phyloP scores from a whole-genome alignment of 2,329 filamentous ascomycete genomes.

The Arachnopeziza araneosa region DNA sequence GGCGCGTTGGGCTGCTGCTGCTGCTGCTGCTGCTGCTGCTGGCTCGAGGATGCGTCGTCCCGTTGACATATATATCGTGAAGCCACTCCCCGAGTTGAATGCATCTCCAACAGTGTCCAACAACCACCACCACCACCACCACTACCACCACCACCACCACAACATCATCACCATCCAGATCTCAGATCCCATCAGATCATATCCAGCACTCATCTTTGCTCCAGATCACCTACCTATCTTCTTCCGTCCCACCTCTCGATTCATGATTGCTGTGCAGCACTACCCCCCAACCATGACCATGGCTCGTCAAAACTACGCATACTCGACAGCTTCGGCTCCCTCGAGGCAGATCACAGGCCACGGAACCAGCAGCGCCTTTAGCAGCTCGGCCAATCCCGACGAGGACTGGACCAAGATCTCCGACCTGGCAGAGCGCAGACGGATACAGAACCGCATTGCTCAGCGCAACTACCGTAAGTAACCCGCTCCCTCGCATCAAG shows the following conservation, averaged over 20 bases:
- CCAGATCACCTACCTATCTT: not conserved
- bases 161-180: no score
- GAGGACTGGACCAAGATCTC: slow-evolving; percentile 99
- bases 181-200: no score
- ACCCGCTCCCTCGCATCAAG: not conserved
- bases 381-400: slow-evolving; percentile 87
- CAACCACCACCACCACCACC: no score
- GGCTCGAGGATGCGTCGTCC: not conserved
- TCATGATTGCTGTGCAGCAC: not conserved
- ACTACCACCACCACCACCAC: no score
- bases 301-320: not conserved
- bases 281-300: not conserved
- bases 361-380: slow-evolving; percentile 90
- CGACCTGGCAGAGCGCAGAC: slow-evolving; percentile 85
- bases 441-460: slow-evolving; percentile 96
- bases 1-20: not conserved
- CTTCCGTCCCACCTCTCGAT: not conserved
- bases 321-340: slow-evolving; percentile 1
- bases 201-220: no score
- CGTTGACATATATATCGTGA: not conserved
- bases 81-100: not conserved
- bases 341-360: slow-evolving; percentile 62
- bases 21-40: no score
- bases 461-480: slow-evolving; percentile 91
- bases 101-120: not conserved